phyloP scores from a whole-genome alignment of 1,284 basidiomycete genomes.

The Ustilago xerochloae region DNA sequence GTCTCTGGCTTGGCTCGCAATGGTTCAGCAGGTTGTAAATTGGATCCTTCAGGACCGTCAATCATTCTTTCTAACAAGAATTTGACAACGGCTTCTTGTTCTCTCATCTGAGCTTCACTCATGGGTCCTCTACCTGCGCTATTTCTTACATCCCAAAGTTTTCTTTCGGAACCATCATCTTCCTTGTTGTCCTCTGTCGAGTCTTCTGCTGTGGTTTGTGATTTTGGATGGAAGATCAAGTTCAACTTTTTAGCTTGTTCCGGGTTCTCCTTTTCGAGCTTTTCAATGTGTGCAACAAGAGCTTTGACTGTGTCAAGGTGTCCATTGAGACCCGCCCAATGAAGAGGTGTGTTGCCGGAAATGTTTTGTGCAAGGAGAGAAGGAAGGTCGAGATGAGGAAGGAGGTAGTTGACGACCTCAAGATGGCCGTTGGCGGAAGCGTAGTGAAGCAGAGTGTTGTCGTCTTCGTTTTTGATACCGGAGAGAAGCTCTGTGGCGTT shows the following conservation, averaged over 20 bases:
- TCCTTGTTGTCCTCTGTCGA: constrained; percentile 31
- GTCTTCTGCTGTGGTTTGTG: neutral
- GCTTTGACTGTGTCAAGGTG: constrained; percentile 54
- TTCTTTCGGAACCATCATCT: constrained; percentile 51
- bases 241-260: constrained; percentile 37
- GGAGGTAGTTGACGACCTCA: constrained; percentile 43
- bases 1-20: constrained; percentile 15
- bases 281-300: constrained; percentile 58
- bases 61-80: constrained; percentile 58
- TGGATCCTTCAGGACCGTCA: constrained; percentile 36
- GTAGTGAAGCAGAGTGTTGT: constrained; percentile 62
- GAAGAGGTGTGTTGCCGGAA: constrained; percentile 65
- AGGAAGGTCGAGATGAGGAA: constrained; percentile 37
- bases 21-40: constrained; percentile 22
- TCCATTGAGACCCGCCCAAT: constrained; percentile 67
- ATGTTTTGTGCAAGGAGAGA: constrained; percentile 56
- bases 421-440: constrained; percentile 63
- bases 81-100: constrained; percentile 62
- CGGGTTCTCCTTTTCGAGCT: constrained; percentile 33
- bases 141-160: constrained; percentile 66
- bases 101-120: constrained; percentile 66
- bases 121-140: constrained; percentile 64
- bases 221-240: constrained; percentile 34
- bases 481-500: constrained; percentile 10
- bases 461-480: constrained; percentile 50